Evolutionary conservation across 106 monocot genomes (phyloP), one percentile per base, ranked within the genome.

Genomic region (Vanilla planifolia): DNA sequence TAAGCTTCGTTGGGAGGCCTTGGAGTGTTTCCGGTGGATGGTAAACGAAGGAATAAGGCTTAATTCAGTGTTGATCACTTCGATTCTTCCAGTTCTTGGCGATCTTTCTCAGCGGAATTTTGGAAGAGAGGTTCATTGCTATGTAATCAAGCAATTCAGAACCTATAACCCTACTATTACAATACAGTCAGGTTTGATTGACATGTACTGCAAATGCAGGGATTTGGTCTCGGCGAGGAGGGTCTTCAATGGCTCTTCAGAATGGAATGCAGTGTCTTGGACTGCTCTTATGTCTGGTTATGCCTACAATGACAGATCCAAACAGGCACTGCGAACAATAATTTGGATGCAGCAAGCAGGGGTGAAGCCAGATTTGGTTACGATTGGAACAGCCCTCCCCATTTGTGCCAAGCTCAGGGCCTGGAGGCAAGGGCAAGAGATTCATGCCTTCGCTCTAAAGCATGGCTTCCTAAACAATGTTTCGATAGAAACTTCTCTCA

Each of bases 311-410:
- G 77, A 84, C 3, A 67, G 92, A 60, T 55, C 74, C 0, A 92
- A 85, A 34, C 87, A 92, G 52, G 81, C 98, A 1, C 45, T 98
- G 67, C 81, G 88, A 27, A 79, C 85, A 0, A 48, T 92, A 19
- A 46, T 73, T 27, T 98, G 92, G 92, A 98, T 98, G 98, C 98
- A 92, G 55, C 79, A 85, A 51, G 98, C 92, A 68, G 85, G 92
- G 17, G 24, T 98, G 7, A 80, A 44, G 59, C 92, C 92, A 2
- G 98, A 98, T 60, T 63, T 85, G 30, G 80, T 96, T n/a, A 58
- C 79, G 0, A 72, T 92, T 34, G 88, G 77, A 0, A 92, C 88
- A 1, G 77, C 58, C 23, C 69, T 98, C 3, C 92, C 92, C 1
- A 76, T 87, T 21, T 88, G 81, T 43, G 69, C 67, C 5, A 51